A percentile compares a stretch with the other conserved stretches of the same genome.
Conservation (phyloP, 495 filamentous ascomycete genomes). For the Paragyromitra xinjiangensis region DNA sequence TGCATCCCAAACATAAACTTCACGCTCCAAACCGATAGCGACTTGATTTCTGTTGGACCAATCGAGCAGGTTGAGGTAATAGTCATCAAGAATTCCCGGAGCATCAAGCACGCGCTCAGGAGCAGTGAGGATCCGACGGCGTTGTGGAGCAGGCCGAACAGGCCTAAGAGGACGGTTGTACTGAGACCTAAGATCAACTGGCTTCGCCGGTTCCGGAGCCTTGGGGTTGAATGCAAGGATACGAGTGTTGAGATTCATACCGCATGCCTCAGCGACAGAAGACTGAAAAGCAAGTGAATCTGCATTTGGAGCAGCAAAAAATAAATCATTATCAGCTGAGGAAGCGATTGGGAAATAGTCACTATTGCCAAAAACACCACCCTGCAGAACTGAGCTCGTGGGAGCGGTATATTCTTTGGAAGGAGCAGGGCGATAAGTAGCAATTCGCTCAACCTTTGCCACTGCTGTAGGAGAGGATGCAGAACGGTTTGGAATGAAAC, state of each 20-base stretch:
- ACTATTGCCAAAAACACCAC: constrained; percentile 59
- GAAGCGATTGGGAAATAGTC: background rate
- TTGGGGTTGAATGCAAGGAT: constrained; percentile 98
- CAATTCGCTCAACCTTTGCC: constrained; percentile 71
- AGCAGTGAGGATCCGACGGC: constrained; percentile 86
- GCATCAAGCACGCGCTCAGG: constrained; percentile 98
- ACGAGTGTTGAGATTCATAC: constrained; percentile 87
- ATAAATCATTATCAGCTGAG: constrained; percentile 62
- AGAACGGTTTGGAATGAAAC: constrained; percentile 94
- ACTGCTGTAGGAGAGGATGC: constrained; percentile 88
- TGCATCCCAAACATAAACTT: constrained; percentile 98
- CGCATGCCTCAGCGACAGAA: constrained; percentile 87
- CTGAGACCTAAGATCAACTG: constrained; percentile 92
- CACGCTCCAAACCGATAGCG: constrained; percentile 94
- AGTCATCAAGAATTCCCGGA: constrained; percentile 93
- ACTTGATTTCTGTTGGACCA: constrained; percentile 98
- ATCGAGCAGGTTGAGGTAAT: constrained; percentile 96
- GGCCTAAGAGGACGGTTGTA: constrained; percentile 96
- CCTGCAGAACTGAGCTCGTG: constrained; percentile 56
- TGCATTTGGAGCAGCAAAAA: constrained; percentile 79
- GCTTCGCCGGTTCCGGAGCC: constrained; percentile 91
- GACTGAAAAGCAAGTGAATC: constrained; percentile 90
- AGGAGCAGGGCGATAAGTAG: constrained; percentile 53
- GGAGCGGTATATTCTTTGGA: constrained; percentile 60
- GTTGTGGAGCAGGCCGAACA: constrained; percentile 79